Evolutionary conservation across 169 alveolate species (phyloP).

Genomic region (Plasmodium chabaudi): DNA sequence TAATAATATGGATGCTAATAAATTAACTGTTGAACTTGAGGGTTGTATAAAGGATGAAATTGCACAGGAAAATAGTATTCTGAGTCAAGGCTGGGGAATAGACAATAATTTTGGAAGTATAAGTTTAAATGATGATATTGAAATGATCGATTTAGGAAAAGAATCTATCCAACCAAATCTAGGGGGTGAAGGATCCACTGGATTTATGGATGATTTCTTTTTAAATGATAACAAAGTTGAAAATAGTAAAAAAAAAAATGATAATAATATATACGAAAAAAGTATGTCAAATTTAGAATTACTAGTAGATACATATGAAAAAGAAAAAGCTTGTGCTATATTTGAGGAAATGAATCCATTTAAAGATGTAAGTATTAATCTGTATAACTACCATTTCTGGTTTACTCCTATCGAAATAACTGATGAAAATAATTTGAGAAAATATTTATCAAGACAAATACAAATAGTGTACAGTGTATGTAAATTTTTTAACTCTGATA

Average conservation of each 20-base stretch:
- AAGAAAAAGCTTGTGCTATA: slow-evolving; percentile 12
- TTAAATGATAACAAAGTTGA: neutral
- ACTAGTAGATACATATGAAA: slow-evolving; percentile 14
- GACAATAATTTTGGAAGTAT: slow-evolving; percentile 32
- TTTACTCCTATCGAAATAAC: slow-evolving; percentile 76
- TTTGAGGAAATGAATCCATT: neutral
- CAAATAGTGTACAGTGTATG: slow-evolving; percentile 75
- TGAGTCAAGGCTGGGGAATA: slow-evolving; percentile 47
- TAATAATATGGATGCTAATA: neutral
- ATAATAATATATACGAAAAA: neutral
- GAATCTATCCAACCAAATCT: neutral
- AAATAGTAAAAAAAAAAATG: neutral
- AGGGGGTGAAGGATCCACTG: neutral
- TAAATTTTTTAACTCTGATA: slow-evolving; percentile 73
- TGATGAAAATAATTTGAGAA: slow-evolving; percentile 68
- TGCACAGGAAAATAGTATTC: neutral
- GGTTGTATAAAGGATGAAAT: slow-evolving; percentile 37
- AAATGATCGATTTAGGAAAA: neutral
- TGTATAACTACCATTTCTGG: slow-evolving; percentile 73
- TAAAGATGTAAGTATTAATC: slow-evolving; percentile 35
- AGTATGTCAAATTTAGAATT: neutral
- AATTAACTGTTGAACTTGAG: neutral
- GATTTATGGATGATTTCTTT: neutral
- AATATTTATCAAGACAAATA: slow-evolving; percentile 72
- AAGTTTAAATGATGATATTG: neutral